A percentile compares a stretch with the other conserved stretches of the same genome.
Conservation (phyloP, 2,329 filamentous ascomycete genomes). For the Alternaria ventricosa region DNA sequence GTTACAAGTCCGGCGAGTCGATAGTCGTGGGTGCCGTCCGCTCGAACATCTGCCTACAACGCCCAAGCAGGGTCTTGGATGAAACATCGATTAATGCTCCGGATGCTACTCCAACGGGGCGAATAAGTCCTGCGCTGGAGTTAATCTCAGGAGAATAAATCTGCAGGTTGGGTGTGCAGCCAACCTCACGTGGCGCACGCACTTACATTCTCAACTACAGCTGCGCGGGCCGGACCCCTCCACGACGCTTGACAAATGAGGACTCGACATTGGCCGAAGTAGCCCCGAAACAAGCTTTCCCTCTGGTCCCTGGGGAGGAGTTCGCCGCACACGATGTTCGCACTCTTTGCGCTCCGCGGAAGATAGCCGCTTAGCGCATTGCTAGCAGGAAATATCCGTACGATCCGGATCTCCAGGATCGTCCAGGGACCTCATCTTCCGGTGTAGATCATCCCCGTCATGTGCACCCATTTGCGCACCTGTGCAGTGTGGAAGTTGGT, state of each 20-base stretch:
- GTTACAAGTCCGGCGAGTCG: neutral
- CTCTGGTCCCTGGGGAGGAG: constrained; percentile 7
- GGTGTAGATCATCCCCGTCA: constrained; percentile 10
- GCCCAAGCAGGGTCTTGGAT: neutral
- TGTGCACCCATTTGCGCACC: constrained; percentile 3
- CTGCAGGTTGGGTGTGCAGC: constrained; percentile 1
- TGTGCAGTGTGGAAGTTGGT: neutral
- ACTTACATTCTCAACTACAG: constrained; percentile 23
- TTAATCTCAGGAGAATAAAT: constrained; percentile 9
- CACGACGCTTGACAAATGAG: constrained; percentile 11
- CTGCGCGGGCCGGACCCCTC: constrained; percentile 23
- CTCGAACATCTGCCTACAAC: neutral
- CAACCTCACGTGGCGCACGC: constrained; percentile 11
- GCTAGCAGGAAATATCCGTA: constrained; percentile 7
- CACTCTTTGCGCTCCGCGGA: constrained; percentile 3
- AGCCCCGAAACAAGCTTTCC: constrained; percentile 1
- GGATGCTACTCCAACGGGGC: neutral
- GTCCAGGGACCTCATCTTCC: constrained; percentile 8
- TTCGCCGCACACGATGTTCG: constrained; percentile 4
- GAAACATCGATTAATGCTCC: neutral
- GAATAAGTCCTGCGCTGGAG: neutral
- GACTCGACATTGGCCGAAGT: constrained; percentile 8
- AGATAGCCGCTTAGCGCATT: constrained; percentile 9
- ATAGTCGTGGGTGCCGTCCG: neutral
- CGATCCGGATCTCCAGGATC: constrained; percentile 16